phyloP scores from a whole-genome alignment of 352 stramenopile genomes.

The Pelagophyceae sp. region DNA sequence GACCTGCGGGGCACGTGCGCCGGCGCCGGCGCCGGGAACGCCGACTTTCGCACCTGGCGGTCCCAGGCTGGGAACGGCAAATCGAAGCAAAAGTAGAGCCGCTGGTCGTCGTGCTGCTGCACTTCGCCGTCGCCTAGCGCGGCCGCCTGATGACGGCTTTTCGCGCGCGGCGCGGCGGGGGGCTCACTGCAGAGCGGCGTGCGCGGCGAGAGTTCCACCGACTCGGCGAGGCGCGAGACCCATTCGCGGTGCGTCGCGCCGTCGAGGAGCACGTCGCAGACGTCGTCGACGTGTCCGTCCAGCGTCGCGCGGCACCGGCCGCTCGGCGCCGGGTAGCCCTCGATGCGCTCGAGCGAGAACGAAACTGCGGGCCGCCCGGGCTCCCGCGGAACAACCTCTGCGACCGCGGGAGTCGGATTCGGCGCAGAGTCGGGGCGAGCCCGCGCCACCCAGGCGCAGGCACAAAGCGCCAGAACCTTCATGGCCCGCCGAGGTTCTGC shows the following conservation, averaged over 20 bases:
- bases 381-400: too few species aligned
- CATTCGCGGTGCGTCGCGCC: not conserved
- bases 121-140: not conserved
- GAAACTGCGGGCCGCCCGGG: too few species aligned
- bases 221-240: not conserved
- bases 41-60: not conserved
- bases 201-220: not conserved
- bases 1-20: not conserved
- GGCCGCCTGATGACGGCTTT: too few species aligned
- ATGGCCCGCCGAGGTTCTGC: too few species aligned
- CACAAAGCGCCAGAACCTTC: too few species aligned
- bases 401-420: too few species aligned
- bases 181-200: too few species aligned
- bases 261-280: not conserved
- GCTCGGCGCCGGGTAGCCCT: not conserved
- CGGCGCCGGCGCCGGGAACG: not conserved
- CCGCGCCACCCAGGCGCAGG: too few species aligned
- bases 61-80: conserved; percentile 3
- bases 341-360: not conserved
- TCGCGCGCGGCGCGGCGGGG: not conserved
- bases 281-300: not conserved
- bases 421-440: too few species aligned
- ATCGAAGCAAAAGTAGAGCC: conserved; percentile 10
- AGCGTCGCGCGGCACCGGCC: not conserved
- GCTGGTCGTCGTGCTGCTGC: not conserved